Conservation (phyloP, 352 stramenopile species). For the Plasmopara viticola region DNA sequence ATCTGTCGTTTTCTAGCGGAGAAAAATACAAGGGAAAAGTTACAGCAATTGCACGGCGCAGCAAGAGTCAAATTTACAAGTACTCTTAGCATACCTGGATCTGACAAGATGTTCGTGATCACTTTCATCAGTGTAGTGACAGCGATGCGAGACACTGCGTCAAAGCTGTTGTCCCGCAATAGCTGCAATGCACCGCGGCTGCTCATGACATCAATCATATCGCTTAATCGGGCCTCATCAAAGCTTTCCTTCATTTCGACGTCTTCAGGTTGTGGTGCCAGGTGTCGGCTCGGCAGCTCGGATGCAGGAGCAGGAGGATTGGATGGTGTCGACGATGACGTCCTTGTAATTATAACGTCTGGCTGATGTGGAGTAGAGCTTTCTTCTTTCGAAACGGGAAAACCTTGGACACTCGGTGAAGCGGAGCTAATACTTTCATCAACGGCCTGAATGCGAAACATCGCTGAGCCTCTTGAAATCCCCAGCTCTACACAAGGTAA, state of each 20-base stretch:
- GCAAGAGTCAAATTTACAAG: neutral
- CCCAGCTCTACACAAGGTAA: slow-evolving; percentile 47
- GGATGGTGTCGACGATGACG: slow-evolving; percentile 1
- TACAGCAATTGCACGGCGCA: neutral
- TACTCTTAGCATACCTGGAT: slow-evolving; percentile 40
- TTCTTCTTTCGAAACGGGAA: neutral
- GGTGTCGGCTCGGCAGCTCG: slow-evolving; percentile 1
- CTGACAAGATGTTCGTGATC: slow-evolving; percentile 74
- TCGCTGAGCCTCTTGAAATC: slow-evolving; percentile 73
- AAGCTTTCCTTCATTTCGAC: slow-evolving; percentile 24
- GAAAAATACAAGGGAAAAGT: neutral
- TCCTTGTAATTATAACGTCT: slow-evolving; percentile 2
- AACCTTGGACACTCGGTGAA: slow-evolving; percentile 1
- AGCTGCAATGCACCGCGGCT: slow-evolving; percentile 62
- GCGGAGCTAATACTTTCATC: slow-evolving; percentile 3
- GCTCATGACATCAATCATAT: slow-evolving; percentile 18
- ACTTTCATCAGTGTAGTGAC: slow-evolving; percentile 82
- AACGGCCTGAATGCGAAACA: slow-evolving; percentile 64
- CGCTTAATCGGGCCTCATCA: neutral
- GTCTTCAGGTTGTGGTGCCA: slow-evolving; percentile 19
- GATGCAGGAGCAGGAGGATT: neutral
- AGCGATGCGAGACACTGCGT: slow-evolving; percentile 52
- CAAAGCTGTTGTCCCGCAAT: slow-evolving; percentile 70
- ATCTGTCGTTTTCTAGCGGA: slow-evolving; percentile 65
- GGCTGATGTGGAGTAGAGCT: neutral